Conservation (phyloP, 768 basidiomycete species). For the Calocybe cyanea region DNA sequence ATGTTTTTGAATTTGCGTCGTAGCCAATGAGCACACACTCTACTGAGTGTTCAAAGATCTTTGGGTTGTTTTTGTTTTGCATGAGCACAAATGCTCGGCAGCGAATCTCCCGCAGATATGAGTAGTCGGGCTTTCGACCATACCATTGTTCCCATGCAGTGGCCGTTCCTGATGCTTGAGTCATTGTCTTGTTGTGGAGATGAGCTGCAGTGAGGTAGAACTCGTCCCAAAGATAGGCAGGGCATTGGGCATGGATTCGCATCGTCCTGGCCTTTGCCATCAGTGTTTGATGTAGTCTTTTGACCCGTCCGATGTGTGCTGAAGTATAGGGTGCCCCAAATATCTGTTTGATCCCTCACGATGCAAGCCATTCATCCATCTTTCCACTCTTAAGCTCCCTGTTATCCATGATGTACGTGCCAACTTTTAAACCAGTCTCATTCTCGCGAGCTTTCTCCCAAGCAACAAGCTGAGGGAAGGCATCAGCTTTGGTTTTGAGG, state of each 20-base stretch:
- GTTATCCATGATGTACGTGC: slow-evolving; percentile 10
- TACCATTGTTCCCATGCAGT: slow-evolving; percentile 20
- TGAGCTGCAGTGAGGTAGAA: slow-evolving; percentile 20
- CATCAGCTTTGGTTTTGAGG: slow-evolving; percentile 23
- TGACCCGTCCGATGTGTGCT: slow-evolving; percentile 30
- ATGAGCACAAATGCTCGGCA: slow-evolving; percentile 29
- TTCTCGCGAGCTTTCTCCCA: slow-evolving; percentile 25
- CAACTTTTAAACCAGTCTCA: slow-evolving; percentile 11
- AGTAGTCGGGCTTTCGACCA: slow-evolving; percentile 19
- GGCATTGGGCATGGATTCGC: slow-evolving; percentile 16
- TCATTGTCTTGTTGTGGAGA: slow-evolving; percentile 4
- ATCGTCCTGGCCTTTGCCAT: slow-evolving; percentile 24
- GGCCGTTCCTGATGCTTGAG: neutral
- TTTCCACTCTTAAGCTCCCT: slow-evolving; percentile 19
- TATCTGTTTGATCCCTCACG: slow-evolving; percentile 10
- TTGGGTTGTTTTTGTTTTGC: slow-evolving; percentile 25
- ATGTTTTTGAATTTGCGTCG: slow-evolving; percentile 26
- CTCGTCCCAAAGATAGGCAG: slow-evolving; percentile 25
- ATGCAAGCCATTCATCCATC: slow-evolving; percentile 13
- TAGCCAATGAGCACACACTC: slow-evolving; percentile 39
- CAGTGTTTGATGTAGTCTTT: slow-evolving; percentile 27
- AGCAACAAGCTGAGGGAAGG: slow-evolving; percentile 17
- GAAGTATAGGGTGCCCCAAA: slow-evolving; percentile 26
- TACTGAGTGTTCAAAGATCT: slow-evolving; percentile 17
- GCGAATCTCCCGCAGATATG: slow-evolving; percentile 27